These are phyloP conservation scores for Penicillium concentricum DNA, from an alignment of 2,329 filamentous ascomycete genomes.

Conservation along the genomic window DNA sequence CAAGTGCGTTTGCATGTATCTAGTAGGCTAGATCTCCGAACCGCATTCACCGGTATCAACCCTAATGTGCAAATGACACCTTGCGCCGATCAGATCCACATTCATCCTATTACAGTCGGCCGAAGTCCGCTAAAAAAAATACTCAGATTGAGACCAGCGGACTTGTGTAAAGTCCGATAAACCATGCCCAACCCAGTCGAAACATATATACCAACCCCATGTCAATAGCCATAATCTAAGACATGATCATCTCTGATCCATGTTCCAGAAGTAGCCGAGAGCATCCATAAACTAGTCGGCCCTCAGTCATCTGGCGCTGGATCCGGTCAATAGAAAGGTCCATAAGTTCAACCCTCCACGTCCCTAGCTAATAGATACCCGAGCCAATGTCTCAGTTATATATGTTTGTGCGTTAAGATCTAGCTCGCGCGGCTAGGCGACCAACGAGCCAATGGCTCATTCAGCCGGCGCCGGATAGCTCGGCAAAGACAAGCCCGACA, in stretches of 20 bases:
- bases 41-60: neutral
- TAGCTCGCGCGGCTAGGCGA: neutral
- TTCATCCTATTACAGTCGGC: neutral
- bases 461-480: neutral
- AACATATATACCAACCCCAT: neutral
- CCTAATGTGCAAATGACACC: neutral
- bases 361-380: too few species aligned
- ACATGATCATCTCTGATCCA: neutral
- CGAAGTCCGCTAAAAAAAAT: neutral
- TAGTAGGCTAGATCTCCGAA: neutral
- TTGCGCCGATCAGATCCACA: neutral
- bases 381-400: neutral
- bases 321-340: neutral
- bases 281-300: neutral
- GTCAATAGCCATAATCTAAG: neutral
- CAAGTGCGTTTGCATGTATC: neutral
- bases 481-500: neutral
- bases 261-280: neutral
- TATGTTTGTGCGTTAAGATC: neutral
- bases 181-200: neutral
- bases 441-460: neutral
- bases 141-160: too few species aligned
- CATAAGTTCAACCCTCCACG: too few species aligned
- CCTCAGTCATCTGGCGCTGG: neutral
- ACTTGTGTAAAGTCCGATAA: neutral